Evolutionary conservation across 2,329 filamentous ascomycete species (phyloP).

Genomic region (Neonectria faginata): DNA sequence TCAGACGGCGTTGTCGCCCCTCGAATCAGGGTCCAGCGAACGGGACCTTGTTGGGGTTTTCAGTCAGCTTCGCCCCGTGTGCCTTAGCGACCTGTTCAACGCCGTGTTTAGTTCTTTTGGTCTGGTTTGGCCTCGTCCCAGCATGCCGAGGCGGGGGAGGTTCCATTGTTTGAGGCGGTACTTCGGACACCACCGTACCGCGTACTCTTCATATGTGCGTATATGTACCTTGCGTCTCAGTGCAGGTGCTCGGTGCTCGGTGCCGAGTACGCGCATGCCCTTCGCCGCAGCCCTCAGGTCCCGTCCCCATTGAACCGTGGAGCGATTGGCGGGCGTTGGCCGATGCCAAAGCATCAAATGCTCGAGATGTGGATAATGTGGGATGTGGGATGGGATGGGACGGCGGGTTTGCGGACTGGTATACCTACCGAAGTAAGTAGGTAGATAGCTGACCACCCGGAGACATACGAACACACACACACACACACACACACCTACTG

Average conservation of each 20-base stretch:
- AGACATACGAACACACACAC: constrained; percentile 9
- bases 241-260: constrained; percentile 6
- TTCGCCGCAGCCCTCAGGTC: constrained; percentile 4
- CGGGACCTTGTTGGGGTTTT: constrained; percentile 16
- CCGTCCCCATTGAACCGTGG: constrained; percentile 10
- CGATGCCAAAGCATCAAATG: constrained; percentile 9
- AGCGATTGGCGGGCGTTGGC: constrained; percentile 18
- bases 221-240: not conserved
- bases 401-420: not conserved
- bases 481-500: not conserved
- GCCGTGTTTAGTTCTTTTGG: not conserved
- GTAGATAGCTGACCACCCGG: constrained; percentile 12
- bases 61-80: not conserved
- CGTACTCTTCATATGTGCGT: constrained; percentile 1
- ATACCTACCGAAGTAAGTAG: not conserved
- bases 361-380: constrained; percentile 7
- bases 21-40: constrained; percentile 20
- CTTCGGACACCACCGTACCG: not conserved
- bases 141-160: not conserved
- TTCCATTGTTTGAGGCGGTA: not conserved
- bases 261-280: constrained; percentile 15
- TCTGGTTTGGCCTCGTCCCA: not conserved
- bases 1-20: constrained; percentile 27
- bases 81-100: not conserved
- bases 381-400: constrained; percentile 4